Base-by-base conservation (phyloP, 139 green algal species). In the Chlorella sp. region DNA sequence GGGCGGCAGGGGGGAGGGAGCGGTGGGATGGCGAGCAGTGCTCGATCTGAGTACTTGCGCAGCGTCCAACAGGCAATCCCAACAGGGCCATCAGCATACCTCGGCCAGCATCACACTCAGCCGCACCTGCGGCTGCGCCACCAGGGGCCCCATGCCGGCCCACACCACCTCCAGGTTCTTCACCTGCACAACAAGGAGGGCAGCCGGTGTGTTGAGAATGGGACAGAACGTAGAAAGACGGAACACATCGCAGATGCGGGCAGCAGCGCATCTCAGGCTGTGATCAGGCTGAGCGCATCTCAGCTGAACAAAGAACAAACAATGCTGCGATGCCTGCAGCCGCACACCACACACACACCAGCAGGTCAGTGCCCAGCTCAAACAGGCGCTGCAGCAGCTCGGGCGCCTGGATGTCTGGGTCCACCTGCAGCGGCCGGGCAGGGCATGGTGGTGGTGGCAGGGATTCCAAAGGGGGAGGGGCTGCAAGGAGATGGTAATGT, bases 321-420 rank as follows among this genome's bases (percentile, higher is more conserved):
- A 17, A 11, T 11, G 44, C 51, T 60, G 51, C 51, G 21, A 9
- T 60, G 51, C 44, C 7, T 51, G 6, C 44, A 51, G 44, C 44
- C 6, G 44, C 44, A 6, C 44, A n/a, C n/a, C n/a, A n/a, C 9
- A 9, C 51, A 21, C 51, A 15, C 28, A 98, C 41, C 74, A 98
- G 91, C 83, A 97, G 86, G 64, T 88, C 44, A 6, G 90, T 90
- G 56, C 96, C 96, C n/a, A 79, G 38, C 5, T 57, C 41, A 82
- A 98, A 97, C 39, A 98, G 88, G 25, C 90, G 36, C 13, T 91
- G n/a, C 55, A 98, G 91, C 85, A 98, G 89, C 88, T 98, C 90
- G 0, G 94, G 94, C 1, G 94, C 93, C 81, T 96, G 91, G 16
- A 94, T 83, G 60, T 96, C 87, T 15, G 83, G 79, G 72, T 91